Evolutionary conservation across 2,329 filamentous ascomycete species (phyloP).

Genomic region (Blumeriella jaapii): DNA sequence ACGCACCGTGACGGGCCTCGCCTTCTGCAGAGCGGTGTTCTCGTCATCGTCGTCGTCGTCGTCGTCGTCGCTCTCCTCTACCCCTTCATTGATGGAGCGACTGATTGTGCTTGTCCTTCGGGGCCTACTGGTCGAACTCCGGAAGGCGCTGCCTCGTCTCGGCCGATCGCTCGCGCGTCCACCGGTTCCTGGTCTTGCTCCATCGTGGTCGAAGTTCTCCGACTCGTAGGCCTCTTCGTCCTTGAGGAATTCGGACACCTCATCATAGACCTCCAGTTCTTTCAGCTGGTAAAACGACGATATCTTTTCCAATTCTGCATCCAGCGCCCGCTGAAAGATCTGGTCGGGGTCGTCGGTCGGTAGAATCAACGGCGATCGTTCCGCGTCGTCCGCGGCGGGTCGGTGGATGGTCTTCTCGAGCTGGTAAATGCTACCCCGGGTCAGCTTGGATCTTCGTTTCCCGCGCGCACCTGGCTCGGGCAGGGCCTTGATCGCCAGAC

Average conservation of each 20-base stretch:
- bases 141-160: conserved; percentile 40
- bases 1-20: conserved; percentile 25
- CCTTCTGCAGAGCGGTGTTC: conserved; percentile 34
- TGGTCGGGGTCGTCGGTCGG: conserved; percentile 59
- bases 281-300: conserved; percentile 83
- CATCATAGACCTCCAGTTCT: conserved; percentile 74
- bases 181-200: conserved; percentile 32
- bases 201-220: conserved; percentile 22
- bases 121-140: conserved; percentile 34
- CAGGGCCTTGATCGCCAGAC: no score
- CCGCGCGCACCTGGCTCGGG: no score
- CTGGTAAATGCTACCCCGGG: conserved; percentile 64
- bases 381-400: conserved; percentile 52
- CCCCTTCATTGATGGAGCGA: conserved; percentile 42
- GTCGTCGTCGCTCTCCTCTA: conserved; percentile 54
- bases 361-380: conserved; percentile 74
- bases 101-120: conserved; percentile 35
- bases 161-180: conserved; percentile 32
- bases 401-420: conserved; percentile 78
- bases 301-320: conserved; percentile 88
- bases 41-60: conserved; percentile 56
- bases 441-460: conserved; percentile 7
- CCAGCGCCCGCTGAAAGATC: conserved; percentile 70
- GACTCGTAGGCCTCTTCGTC: conserved; percentile 58
- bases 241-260: conserved; percentile 63